These are phyloP conservation scores for Paramecium sonneborni DNA, from an alignment of 73 alveolate species.

Conservation along the genomic window DNA sequence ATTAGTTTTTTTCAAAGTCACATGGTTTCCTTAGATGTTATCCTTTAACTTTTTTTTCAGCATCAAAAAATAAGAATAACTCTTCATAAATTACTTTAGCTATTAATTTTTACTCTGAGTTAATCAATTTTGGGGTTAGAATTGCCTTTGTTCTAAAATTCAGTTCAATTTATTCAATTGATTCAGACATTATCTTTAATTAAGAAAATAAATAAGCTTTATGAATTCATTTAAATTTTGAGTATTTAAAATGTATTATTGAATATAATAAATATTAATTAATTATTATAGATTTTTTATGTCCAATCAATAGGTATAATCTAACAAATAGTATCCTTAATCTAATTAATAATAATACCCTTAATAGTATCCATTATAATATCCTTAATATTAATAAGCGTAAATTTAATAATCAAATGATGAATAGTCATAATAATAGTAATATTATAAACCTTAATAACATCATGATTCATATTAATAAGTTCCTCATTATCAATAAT, in stretches of 20 bases:
- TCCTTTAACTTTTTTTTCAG: neutral
- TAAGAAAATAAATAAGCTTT: neutral
- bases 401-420: too few species aligned
- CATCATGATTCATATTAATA: neutral
- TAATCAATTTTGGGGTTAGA: neutral
- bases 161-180: neutral
- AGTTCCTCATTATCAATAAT: neutral
- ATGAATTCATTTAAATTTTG: neutral
- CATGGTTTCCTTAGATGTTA: neutral
- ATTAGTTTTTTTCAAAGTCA: neutral
- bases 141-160: neutral
- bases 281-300: too few species aligned
- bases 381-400: neutral
- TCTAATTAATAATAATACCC: neutral
- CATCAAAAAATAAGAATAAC: neutral
- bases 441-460: too few species aligned
- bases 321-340: neutral
- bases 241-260: neutral
- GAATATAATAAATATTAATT: neutral
- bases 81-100: neutral
- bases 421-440: too few species aligned
- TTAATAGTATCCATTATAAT: neutral
- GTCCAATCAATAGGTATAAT: too few species aligned
- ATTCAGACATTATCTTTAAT: neutral
- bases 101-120: neutral